Evolutionary conservation across 495 filamentous ascomycete species (phyloP), one percentile per base, ranked within the genome.

Genomic region (Darksidea phi): DNA sequence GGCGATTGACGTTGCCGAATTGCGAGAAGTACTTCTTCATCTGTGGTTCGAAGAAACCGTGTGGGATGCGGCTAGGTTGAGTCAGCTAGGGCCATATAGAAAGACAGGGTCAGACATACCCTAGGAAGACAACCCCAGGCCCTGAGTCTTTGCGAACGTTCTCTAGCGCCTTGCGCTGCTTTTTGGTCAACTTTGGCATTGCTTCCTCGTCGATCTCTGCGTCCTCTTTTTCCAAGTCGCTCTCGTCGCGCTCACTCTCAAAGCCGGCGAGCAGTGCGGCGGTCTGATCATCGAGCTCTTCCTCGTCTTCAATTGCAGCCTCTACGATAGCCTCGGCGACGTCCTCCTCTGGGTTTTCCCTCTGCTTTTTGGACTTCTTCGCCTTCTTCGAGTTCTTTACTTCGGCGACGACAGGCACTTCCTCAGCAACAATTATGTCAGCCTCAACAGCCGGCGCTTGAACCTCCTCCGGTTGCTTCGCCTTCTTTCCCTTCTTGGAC

Each of bases 1-100:
- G 82, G 50, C 82, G 83, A 49, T 78, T 83, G 66, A 98, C 89
- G 1, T 83, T 78, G 71, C 94, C 95, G 70, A 98, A 98, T 74
- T 97, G 94, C n/a, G 84, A 81, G 71, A 97, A 97, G 79, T 97
- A 98, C 46, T 82, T 79, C 50, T 84, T 84, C 88, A 98, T 96
- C 75, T 97, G 87, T 70, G 90, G 83, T 76, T 97, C 95, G 79
- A 91, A 97, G 82, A 98, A 97, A 74, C 95, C 94, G 72, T 83
- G 93, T 20, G 93, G 93, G 49, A 96, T 88, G 51, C 89, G 88
- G 37, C 89, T 75, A 56, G 21, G 36, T 78, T 52, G 7, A 11
- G 6, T 32, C 41, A 23, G 61, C 71, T 68, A 75, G 70, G 18
- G 67, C 42, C 34, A 12, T 18, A 48, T 20, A 49, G 36, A 43